A percentile compares a stretch with the other conserved stretches of the same genome.
These are phyloP conservation scores for Coemansia sp. DNA, from an alignment of 192 early-diverging fungal species.

Conservation along the genomic window DNA sequence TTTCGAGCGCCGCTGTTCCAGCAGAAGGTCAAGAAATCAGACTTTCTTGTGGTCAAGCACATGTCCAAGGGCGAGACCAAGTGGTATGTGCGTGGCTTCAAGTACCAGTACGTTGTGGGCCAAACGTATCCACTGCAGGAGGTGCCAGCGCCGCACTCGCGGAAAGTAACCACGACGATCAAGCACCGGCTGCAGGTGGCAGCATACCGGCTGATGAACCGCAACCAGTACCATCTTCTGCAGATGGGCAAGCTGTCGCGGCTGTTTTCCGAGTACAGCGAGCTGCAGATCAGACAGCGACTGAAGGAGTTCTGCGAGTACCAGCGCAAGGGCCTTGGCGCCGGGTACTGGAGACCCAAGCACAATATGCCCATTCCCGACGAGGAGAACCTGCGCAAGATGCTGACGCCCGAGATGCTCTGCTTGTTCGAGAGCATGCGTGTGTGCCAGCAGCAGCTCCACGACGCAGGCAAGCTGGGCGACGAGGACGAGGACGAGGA, in stretches of 20 bases:
- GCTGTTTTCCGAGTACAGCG: slow-evolving; percentile 83
- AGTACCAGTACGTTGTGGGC: slow-evolving; percentile 80
- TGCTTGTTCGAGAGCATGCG: slow-evolving; percentile 93
- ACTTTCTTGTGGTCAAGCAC: slow-evolving; percentile 84
- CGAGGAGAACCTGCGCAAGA: slow-evolving; percentile 89
- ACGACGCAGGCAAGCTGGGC: slow-evolving; percentile 80
- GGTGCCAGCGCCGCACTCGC: slow-evolving; percentile 92
- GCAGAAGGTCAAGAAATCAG: slow-evolving; percentile 68
- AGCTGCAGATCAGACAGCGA: slow-evolving; percentile 84
- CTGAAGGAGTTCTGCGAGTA: slow-evolving; percentile 97
- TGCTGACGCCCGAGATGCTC: slow-evolving; percentile 94
- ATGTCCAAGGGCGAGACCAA: slow-evolving; percentile 76
- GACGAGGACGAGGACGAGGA: slow-evolving; percentile 70
- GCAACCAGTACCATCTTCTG: slow-evolving; percentile 72
- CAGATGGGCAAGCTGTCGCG: slow-evolving; percentile 76
- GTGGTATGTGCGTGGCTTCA: slow-evolving; percentile 84
- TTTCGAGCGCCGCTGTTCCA: slow-evolving; percentile 88
- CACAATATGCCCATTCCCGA: slow-evolving; percentile 64
- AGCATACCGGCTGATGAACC: slow-evolving; percentile 83
- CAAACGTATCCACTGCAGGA: slow-evolving; percentile 93
- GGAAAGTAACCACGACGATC: slow-evolving; percentile 84
- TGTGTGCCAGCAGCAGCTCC: slow-evolving; percentile 86
- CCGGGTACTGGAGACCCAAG: slow-evolving; percentile 92
- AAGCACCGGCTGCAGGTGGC: slow-evolving; percentile 87
- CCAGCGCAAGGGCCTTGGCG: slow-evolving; percentile 78